A percentile compares a stretch with the other conserved stretches of the same genome.
phyloP scores from a whole-genome alignment of 2,329 filamentous ascomycete species.

The Celoporthe dispersa region DNA sequence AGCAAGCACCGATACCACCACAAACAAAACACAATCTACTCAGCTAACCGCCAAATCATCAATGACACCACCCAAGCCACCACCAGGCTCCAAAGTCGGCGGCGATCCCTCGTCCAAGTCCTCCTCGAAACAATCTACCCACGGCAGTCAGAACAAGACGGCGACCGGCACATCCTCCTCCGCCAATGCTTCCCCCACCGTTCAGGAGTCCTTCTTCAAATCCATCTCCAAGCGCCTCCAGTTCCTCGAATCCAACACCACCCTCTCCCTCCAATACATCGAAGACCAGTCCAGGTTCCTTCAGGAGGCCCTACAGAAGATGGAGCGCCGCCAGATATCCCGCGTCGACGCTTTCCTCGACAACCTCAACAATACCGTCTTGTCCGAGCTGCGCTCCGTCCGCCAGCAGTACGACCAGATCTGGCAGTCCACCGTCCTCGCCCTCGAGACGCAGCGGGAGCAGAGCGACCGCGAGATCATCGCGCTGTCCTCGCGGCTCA shows the following conservation, averaged over 20 bases:
- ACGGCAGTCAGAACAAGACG: conserved; percentile 20
- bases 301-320: conserved; percentile 81
- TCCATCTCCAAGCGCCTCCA: conserved; percentile 91
- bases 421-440: conserved; percentile 93
- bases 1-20: conserved; percentile 6
- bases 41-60: conserved; percentile 22
- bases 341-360: conserved; percentile 83
- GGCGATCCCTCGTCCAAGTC: conserved; percentile 13
- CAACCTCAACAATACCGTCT: conserved; percentile 83
- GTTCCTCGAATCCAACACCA: conserved; percentile 89
- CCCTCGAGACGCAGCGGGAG: conserved; percentile 86
- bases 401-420: conserved; percentile 91
- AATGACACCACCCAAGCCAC: conserved; percentile 14
- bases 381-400: conserved; percentile 77
- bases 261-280: conserved; percentile 91
- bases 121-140: conserved; percentile 16
- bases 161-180: conserved; percentile 26
- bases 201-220: conserved; percentile 98
- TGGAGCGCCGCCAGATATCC: conserved; percentile 85
- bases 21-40: conserved; percentile 11
- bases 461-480: conserved; percentile 82
- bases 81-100: conserved; percentile 15
- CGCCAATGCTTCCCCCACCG: conserved; percentile 68
- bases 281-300: conserved; percentile 93
- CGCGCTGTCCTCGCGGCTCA: conserved; percentile 79